Evolutionary conservation across 176 grass and related monocot species (phyloP).

Genomic region (Pharus latifolius): DNA sequence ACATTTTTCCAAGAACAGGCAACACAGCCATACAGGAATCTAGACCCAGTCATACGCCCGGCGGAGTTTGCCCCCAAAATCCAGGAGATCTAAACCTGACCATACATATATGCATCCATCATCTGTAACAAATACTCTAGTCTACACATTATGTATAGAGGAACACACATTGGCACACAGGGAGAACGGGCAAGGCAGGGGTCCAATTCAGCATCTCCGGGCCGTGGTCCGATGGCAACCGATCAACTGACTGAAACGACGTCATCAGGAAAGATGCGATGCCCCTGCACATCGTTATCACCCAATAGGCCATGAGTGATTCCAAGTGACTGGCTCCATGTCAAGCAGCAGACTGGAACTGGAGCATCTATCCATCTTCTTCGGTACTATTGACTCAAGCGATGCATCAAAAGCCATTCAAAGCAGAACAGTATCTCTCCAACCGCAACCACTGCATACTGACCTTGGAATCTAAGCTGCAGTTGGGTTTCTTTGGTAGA

Average conservation of each 20-base stretch:
- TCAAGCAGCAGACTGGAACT: neutral
- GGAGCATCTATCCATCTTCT: neutral
- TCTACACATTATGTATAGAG: too few species aligned
- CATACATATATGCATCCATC: too few species aligned
- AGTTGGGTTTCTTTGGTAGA: neutral
- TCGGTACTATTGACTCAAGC: neutral
- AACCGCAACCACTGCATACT: constrained; percentile 7
- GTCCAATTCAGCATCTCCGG: neutral
- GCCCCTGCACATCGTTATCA: neutral
- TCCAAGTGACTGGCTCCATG: neutral
- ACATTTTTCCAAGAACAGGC: too few species aligned
- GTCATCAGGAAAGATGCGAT: constrained; percentile 8
- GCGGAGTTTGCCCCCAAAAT: too few species aligned
- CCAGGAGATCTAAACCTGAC: too few species aligned
- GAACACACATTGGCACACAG: too few species aligned
- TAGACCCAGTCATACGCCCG: too few species aligned
- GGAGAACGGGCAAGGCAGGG: too few species aligned
- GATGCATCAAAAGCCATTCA: constrained; percentile 18
- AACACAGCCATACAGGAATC: too few species aligned
- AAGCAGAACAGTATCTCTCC: neutral
- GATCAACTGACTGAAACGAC: constrained; percentile 8
- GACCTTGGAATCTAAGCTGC: neutral
- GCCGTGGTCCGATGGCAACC: constrained; percentile 6
- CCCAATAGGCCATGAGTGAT: neutral
- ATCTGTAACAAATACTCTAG: too few species aligned